These are phyloP conservation scores for Fusarium napiforme DNA, from an alignment of 2,329 filamentous ascomycete genomes.

Conservation along the genomic window DNA sequence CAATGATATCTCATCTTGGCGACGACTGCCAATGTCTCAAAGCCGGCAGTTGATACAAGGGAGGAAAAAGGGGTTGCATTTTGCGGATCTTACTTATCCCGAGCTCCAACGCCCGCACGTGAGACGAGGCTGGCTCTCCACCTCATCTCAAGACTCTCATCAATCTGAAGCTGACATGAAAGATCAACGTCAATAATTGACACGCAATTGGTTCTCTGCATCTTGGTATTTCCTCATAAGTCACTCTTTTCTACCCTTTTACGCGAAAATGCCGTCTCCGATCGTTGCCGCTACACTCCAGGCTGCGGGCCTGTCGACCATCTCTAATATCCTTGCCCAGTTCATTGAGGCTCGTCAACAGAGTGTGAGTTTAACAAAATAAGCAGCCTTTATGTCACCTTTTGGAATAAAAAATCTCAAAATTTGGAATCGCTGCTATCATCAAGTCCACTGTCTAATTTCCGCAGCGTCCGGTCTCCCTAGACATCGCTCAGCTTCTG, in stretches of 20 bases:
- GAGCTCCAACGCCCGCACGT: conserved; percentile 13
- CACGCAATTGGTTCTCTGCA: not conserved
- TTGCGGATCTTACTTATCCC: conserved; percentile 32
- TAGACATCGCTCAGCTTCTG: conserved; percentile 61
- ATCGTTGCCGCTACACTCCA: conserved; percentile 65
- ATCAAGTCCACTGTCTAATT: not conserved
- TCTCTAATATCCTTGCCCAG: conserved; percentile 67
- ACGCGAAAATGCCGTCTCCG: conserved; percentile 56
- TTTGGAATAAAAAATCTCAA: no score
- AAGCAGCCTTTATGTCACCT: not conserved
- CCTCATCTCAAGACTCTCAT: conserved; percentile 17
- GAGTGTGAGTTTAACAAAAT: conserved; percentile 48
- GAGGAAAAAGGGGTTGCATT: conserved; percentile 14
- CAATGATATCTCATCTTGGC: no score
- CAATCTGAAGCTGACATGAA: conserved; percentile 9
- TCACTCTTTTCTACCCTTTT: conserved; percentile 1
- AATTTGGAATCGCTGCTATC: not conserved
- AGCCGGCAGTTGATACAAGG: not conserved
- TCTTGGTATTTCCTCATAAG: not conserved
- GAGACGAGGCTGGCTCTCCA: conserved; percentile 25
- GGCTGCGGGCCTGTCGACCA: conserved; percentile 61
- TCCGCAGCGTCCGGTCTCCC: conserved; percentile 50
- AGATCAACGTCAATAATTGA: not conserved
- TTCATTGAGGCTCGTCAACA: conserved; percentile 61
- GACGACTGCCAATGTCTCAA: not conserved